Percentiles rank a stretch among this genome's conserved stretches.
Conservation (phyloP, 106 monocot genomes). For the Phalaenopsis equestris region DNA sequence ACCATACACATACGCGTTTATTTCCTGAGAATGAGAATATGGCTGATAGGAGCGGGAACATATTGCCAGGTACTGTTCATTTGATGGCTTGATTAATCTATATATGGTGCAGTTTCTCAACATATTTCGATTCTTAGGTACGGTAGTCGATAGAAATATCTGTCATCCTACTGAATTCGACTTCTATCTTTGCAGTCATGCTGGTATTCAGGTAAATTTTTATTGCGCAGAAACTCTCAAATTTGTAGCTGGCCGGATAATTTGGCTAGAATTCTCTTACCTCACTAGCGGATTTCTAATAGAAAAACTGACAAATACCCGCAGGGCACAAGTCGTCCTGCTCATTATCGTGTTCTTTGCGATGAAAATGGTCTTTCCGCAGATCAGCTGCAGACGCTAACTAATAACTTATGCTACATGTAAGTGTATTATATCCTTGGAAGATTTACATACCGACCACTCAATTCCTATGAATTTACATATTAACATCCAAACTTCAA, state of each 20-base stretch:
- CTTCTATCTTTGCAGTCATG: conserved; percentile 91
- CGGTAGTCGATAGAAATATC: conserved; percentile 22
- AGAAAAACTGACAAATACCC: not conserved
- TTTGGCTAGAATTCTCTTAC: no score
- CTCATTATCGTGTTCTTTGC: no score
- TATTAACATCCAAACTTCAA: no score
- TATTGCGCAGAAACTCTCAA: no score
- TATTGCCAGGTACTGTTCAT: conserved; percentile 47
- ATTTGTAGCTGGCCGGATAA: no score
- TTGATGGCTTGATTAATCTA: not conserved
- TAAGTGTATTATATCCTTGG: no score
- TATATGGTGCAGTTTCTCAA: not conserved
- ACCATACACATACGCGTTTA: conserved; percentile 53
- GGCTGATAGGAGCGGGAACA: conserved; percentile 77
- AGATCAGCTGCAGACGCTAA: no score
- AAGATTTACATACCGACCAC: no score
- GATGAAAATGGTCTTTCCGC: not conserved
- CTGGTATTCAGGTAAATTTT: conserved; percentile 61
- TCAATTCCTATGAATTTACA: no score
- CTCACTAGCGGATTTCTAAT: not conserved
- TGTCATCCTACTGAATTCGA: conserved; percentile 89
- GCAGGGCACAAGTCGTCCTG: no score
- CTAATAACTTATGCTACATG: no score
- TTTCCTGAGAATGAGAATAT: conserved; percentile 59
- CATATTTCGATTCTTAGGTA: conserved; percentile 12